Base-by-base conservation (phyloP, 2,329 filamentous ascomycete species). In the Cladosporium oxysporum region DNA sequence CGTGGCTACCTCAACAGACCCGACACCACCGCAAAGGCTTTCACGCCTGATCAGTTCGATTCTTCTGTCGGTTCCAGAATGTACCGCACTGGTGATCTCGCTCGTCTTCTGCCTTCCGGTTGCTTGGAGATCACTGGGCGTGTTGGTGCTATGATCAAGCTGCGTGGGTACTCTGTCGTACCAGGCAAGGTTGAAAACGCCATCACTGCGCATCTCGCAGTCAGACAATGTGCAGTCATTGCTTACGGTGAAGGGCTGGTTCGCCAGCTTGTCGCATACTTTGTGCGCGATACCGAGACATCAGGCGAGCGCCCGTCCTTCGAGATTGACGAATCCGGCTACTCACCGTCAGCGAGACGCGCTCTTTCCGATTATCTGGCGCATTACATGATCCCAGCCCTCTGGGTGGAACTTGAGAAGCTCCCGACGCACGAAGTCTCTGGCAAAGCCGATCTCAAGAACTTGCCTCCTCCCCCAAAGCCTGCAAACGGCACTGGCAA, bases 381-480 rank as follows among this genome's bases (percentile, higher is more conserved):
- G 1, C 90, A 91, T 68, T 94, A 94, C 77, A 93, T 94, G 91
- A 89, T 94, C 63, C 91, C 91, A 0, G 84, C 89, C 0, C 77
- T 93, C 3, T 94, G 91, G 91, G 88, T 93, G 44, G 86, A 90
- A 72, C 78, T 93, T 35, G 85, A 89, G 2, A 84, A 85, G 67
- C 78, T 94, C 5, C 91, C 91, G 0, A 93, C 90, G 0, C 88
- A 92, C 71, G 88, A 87, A 59, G 91, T 94, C 1, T 93, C 91
- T 16, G 91, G 91, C 23, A 94, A 94, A 79, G 87, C 88, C 23
- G 89, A 94, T 71, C 81, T 91, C 65, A 91, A 91, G 76, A 82
- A 84, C 14, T 82, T 94, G 16, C 91, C 91, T 31, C 80, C 87
- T 0, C 90, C 90, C 0, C 82, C 85, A 2, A 84, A 80, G 33